Evolutionary conservation across 2,329 filamentous ascomycete species (phyloP).

Genomic region (Zasmidium citrigriseum): DNA sequence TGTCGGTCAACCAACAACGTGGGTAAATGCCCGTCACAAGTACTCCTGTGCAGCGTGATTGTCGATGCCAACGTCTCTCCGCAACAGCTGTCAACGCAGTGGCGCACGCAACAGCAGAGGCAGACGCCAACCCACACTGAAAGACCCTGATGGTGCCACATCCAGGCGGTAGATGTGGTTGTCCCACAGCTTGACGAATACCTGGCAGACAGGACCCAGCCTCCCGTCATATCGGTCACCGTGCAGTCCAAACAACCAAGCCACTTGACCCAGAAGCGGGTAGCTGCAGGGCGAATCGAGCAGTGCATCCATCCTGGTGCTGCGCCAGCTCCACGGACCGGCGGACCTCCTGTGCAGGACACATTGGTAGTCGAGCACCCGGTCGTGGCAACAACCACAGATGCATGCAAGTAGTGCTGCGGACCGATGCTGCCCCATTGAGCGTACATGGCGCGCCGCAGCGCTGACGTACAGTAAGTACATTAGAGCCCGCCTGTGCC

Average conservation of each 20-base stretch:
- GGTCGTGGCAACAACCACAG: constrained; percentile 8
- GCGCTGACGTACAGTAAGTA: neutral
- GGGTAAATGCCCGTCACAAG: too few relatives aligned
- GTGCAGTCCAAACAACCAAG: neutral
- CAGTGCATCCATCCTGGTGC: neutral
- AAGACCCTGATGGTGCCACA: neutral
- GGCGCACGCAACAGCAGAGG: neutral
- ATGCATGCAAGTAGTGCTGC: neutral
- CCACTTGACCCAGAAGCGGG: neutral
- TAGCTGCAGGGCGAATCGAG: neutral
- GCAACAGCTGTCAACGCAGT: neutral
- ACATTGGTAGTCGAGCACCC: neutral
- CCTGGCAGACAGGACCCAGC: neutral
- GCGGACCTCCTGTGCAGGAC: neutral
- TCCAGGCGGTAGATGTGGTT: neutral
- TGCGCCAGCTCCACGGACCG: neutral
- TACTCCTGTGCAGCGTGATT: too few relatives aligned
- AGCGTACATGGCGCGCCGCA: neutral
- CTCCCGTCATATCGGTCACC: neutral
- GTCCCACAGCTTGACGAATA: neutral
- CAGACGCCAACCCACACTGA: neutral
- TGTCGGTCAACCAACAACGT: neutral
- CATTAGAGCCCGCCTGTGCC: neutral
- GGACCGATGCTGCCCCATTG: neutral
- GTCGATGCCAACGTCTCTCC: too few relatives aligned